phyloP scores from a whole-genome alignment of 208 protist genomes.

The Trypanosoma mega region DNA sequence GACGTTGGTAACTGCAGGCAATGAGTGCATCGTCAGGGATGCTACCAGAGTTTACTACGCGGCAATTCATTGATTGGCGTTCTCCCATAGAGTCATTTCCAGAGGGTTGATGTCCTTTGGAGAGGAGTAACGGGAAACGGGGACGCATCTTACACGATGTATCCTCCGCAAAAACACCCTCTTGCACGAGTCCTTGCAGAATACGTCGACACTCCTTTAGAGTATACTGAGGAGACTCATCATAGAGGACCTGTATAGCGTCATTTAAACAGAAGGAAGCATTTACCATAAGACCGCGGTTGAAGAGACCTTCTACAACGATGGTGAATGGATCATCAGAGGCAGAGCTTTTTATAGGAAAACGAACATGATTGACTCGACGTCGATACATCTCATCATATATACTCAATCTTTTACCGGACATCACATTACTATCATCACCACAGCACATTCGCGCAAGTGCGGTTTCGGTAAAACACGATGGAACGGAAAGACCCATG shows the following conservation, averaged over 20 bases:
- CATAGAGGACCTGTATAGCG: constrained; percentile 70
- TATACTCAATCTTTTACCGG: constrained; percentile 45
- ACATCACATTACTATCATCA: constrained; percentile 59
- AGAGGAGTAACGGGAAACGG: neutral
- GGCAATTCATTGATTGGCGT: constrained; percentile 30
- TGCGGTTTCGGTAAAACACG: constrained; percentile 55
- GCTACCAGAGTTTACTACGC: constrained; percentile 37
- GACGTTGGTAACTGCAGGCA: constrained; percentile 75
- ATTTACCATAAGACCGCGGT: constrained; percentile 81
- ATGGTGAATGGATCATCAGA: constrained; percentile 47
- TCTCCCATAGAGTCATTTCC: constrained; percentile 23
- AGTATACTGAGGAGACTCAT: constrained; percentile 65
- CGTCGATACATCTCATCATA: constrained; percentile 55
- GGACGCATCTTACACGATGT: constrained; percentile 6
- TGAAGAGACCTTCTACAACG: constrained; percentile 81
- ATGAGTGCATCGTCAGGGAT: constrained; percentile 73
- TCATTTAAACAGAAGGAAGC: constrained; percentile 67
- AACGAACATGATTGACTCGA: constrained; percentile 72
- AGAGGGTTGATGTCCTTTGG: constrained; percentile 27
- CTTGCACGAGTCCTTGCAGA: constrained; percentile 36
- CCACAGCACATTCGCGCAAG: constrained; percentile 72
- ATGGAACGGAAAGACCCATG: constrained; percentile 55
- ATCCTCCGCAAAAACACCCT: constrained; percentile 36
- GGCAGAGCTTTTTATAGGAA: constrained; percentile 23
- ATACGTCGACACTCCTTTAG: constrained; percentile 55